Base-by-base conservation (phyloP, 2,329 filamentous ascomycete species). In the Phaeoacremonium minimum region DNA sequence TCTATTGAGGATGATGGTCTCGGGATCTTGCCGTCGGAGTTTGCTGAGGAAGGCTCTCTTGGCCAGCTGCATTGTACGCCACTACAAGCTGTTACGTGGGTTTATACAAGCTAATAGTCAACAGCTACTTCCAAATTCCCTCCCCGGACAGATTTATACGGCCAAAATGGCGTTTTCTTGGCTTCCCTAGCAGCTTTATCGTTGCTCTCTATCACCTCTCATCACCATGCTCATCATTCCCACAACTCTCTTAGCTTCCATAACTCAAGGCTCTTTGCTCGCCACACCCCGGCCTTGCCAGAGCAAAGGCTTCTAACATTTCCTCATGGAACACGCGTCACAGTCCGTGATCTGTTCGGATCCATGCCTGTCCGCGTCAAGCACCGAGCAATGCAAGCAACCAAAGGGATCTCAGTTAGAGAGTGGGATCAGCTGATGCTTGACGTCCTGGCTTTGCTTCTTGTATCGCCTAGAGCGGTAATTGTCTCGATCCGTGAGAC, bases 361-460 rank as follows among this genome's bases (percentile, higher is more conserved):
- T 85, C 82, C 40, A 87, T 96, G 77, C 89, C 91, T 0, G 91
- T 96, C 11, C 80, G 91, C 12, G 83, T 94, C 17, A 95, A 93
- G 55, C 85, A 89, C 48, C 76, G 89, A 44, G 76, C 76, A 0
- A 47, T 79, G 4, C 61, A 67, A 45, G 56, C 69, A 28, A 65
- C 77, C 49, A 70, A 67, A 46, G 46, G 69, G 9, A 53, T 66
- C 16, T 66, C 81, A 32, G 58, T 73, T 15, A 83, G 73, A 45
- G 73, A 85, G 35, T 91, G 86, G 79, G 73, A 80, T 18, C 59
- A 59, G 1, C 60, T 95, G 13, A 73, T 77, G 42, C 71, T 65
- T 33, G 61, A 69, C 6, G 50, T 89, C 4, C 69, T 79, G 2
- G 74, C 75, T 2, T 55, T 94, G 4, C 55, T 94, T n/a, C 65